Conservation (phyloP, 257 asterid species). For the Nemophila menziesii region DNA sequence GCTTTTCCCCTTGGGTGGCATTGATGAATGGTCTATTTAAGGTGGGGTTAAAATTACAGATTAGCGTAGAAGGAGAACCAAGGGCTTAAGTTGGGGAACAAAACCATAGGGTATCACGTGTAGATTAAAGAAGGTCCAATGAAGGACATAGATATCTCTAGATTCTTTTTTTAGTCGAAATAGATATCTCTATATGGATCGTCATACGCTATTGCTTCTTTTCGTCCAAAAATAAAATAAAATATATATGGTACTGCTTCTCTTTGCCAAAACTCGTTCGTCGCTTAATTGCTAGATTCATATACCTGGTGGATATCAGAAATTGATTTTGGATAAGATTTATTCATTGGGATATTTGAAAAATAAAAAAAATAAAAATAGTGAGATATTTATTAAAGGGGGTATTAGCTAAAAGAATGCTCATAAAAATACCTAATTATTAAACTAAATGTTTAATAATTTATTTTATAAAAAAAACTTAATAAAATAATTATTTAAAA, state of each 20-base stretch:
- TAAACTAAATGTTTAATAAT: no score
- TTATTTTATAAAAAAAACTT: no score
- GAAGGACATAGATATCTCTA: conserved; percentile 8
- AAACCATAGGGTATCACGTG: conserved; percentile 26
- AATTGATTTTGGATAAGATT: conserved; percentile 25
- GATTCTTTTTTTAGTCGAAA: no score
- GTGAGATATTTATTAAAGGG: no score
- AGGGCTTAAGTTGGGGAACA: no score
- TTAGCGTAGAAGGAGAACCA: conserved; percentile 6
- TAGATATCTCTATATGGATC: no score
- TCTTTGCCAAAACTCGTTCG: conserved; percentile 21
- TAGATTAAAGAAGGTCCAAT: conserved; percentile 16
- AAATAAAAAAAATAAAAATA: no score
- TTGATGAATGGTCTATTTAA: conserved; percentile 19
- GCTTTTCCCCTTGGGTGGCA: conserved; percentile 5
- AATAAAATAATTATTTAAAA: no score
- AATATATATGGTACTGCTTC: conserved; percentile 26
- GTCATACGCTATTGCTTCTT: background rate
- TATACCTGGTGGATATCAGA: conserved; percentile 9
- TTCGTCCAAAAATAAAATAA: conserved; percentile 13
- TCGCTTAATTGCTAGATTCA: conserved; percentile 56
- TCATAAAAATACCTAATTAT: no score
- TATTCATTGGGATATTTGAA: conserved; percentile 4
- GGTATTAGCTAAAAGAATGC: no score
- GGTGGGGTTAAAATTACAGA: conserved; percentile 4